Percentiles rank a stretch among this genome's conserved stretches.
phyloP scores from a whole-genome alignment of 345 rosid species.

The Crucihimalaya himalaica region DNA sequence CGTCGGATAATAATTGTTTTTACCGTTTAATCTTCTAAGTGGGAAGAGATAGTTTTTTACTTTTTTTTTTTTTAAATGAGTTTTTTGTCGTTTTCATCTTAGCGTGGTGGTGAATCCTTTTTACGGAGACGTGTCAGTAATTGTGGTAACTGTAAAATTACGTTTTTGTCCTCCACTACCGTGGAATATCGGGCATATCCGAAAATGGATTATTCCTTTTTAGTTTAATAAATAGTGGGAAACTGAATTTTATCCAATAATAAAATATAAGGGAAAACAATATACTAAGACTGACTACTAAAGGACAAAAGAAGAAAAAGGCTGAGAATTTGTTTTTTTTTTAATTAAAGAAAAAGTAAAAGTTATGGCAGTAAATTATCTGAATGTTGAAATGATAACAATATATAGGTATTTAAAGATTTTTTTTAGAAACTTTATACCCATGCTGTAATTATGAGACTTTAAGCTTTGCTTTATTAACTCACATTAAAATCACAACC shows the following conservation, averaged over 20 bases:
- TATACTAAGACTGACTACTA: constrained; percentile 23
- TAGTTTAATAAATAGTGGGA: not conserved
- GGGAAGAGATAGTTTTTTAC: constrained; percentile 15
- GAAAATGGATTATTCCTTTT: constrained; percentile 18
- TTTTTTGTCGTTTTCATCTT: constrained; percentile 26
- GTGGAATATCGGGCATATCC: constrained; percentile 36
- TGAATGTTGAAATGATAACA: constrained; percentile 39
- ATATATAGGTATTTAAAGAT: constrained; percentile 22
- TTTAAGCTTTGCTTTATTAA: constrained; percentile 38
- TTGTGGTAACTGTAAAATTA: not conserved
- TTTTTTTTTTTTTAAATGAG: not conserved
- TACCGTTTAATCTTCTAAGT: constrained; percentile 19
- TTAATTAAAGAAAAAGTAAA: constrained; percentile 26
- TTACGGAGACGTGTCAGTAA: constrained; percentile 44
- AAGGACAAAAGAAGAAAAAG: constrained; percentile 36
- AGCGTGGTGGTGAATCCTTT: constrained; percentile 36
- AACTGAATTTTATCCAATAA: constrained; percentile 22
- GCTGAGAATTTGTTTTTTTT: not conserved
- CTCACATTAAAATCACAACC: constrained; percentile 29
- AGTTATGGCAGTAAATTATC: constrained; percentile 39
- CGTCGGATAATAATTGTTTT: constrained; percentile 17
- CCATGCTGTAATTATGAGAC: constrained; percentile 45
- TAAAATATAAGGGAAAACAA: constrained; percentile 27
- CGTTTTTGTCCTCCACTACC: constrained; percentile 34
- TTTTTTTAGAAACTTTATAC: constrained; percentile 14